Base-by-base conservation (phyloP, 2,329 filamentous ascomycete species). In the Xylariaceae sp. region DNA sequence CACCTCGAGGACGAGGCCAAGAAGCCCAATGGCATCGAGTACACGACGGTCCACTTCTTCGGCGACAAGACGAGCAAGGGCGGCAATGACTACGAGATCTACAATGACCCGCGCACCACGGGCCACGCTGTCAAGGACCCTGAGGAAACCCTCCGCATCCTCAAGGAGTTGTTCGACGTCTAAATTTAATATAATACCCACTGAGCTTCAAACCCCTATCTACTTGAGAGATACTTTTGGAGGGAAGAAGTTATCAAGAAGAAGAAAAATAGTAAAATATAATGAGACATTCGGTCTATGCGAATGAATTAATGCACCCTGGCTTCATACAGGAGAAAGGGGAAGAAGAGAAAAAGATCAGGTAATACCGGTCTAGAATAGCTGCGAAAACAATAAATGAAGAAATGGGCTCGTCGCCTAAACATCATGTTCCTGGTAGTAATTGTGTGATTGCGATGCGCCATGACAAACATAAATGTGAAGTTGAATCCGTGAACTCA, bases 71-170 rank as follows among this genome's bases (percentile, higher is more conserved):
- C 90, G 30, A 87, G 85, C 72, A 77, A 87, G 74, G 93, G 94
- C 64, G 94, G 94, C 63, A 99, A 97, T 75, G 94, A 99, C 77
- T 93, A 87, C 73, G 93, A 97, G 80, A 97, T 99, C 73, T 97
- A 88, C 76, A 80, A 78, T 66, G 93, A 97, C 73, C 72, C 82
- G 57, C 82, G 93, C 71, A 95, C 90, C 41, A 86, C 88, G 61
- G 94, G 94, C 1, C 94, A 99, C 77, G 80, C 87, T 30, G 94
- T 97, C 65, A 85, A 80, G 66, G 83, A 82, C 48, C 93, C 93
- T 5, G 87, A 92, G 59, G 91, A 97, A 71, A 97, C 92, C 51
- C 85, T 89, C 69, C 82, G 77, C 67, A 81, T 90, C 74, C 71
- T 99, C 69, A 93, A 88, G 81, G 86, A 94, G 80, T 68, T 94